Base-by-base conservation (phyloP, 331 rosid species). In the Spiraea crenata region DNA sequence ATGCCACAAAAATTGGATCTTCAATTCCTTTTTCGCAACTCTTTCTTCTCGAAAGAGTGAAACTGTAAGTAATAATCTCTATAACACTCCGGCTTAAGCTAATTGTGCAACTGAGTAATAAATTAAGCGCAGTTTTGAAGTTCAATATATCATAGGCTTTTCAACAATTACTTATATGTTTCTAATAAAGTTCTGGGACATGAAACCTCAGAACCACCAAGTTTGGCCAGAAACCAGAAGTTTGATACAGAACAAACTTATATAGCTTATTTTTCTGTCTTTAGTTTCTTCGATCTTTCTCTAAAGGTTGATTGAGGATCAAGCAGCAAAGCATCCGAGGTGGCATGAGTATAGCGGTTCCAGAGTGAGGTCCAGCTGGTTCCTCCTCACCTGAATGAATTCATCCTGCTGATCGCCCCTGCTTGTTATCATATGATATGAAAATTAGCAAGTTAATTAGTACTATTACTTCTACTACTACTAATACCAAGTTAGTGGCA, bases 281-380 rank as follows among this genome's bases (percentile, higher is more conserved):
- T 25, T 25, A 25, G 31, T 25, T 25, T 25, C 31, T 25, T 25
- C 31, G 2, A 25, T 14, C 51, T 44, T 37, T 14, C 44, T 31
- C 19, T 16, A 45, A 46, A 6, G 20, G 39, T 39, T 45, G 75
- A 49, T 39, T 31, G 75, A 70, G 35, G 47, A 66, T 83, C 76
- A 80, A 5, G 75, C 46, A 44, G 76, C 66, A 72, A 80, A 88
- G 81, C 84, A 81, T 14, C 84, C 82, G 14, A 76, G 83, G 75
- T 81, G 82, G 78, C 85, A 77, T 40, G 81, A 16, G 62, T 76
- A 91, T 3, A 80, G 57, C 56, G 97, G 86, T 49, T 91, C 95
- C 25, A 91, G 89, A 34, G 84, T 88, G 38, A 91, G 88, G 46
- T 85, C 89, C 55, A 91, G 96, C 11, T 81, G 85, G 14, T 84